A percentile compares a stretch with the other conserved stretches of the same genome.
These are phyloP conservation scores for Lepidium sativum DNA, from an alignment of 345 rosid genomes.

Conservation along the genomic window DNA sequence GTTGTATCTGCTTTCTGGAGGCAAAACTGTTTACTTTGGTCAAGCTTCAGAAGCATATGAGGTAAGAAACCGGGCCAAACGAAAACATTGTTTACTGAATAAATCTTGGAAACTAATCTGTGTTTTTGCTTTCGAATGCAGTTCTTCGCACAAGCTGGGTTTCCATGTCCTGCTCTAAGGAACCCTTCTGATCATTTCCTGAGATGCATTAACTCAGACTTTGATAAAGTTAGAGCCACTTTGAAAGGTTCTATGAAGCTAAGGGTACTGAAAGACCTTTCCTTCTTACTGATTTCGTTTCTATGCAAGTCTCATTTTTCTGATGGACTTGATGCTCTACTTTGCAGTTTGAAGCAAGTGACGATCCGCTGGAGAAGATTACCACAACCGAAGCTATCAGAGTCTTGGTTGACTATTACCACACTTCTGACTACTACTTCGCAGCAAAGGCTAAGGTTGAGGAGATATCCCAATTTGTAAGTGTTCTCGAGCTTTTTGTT, in stretches of 20 bases:
- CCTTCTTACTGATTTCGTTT: neutral
- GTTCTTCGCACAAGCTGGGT: conserved; percentile 97
- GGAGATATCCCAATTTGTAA: conserved; percentile 80
- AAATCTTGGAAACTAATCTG: neutral
- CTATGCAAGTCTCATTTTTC: neutral
- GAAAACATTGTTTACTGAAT: neutral
- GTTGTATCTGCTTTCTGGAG: conserved; percentile 79
- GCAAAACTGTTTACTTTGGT: conserved; percentile 90
- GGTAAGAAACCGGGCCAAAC: conserved; percentile 33
- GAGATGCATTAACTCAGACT: conserved; percentile 85
- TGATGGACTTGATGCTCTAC: conserved; percentile 9
- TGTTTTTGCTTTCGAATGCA: conserved; percentile 14
- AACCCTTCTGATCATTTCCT: conserved; percentile 97
- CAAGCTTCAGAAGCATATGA: conserved; percentile 77
- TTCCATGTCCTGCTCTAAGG: conserved; percentile 91
- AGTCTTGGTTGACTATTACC: conserved; percentile 50
- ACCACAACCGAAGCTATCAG: conserved; percentile 84
- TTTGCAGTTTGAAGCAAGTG: conserved; percentile 52
- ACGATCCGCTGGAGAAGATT: conserved; percentile 77
- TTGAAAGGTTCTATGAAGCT: conserved; percentile 89
- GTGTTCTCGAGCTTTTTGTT: conserved; percentile 18
- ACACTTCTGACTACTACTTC: conserved; percentile 54
- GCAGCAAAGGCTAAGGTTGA: conserved; percentile 62
- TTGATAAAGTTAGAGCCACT: conserved; percentile 91
- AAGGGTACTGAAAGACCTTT: conserved; percentile 34